phyloP scores from a whole-genome alignment of 768 basidiomycete species.

The Rhodotorula toruloides region DNA sequence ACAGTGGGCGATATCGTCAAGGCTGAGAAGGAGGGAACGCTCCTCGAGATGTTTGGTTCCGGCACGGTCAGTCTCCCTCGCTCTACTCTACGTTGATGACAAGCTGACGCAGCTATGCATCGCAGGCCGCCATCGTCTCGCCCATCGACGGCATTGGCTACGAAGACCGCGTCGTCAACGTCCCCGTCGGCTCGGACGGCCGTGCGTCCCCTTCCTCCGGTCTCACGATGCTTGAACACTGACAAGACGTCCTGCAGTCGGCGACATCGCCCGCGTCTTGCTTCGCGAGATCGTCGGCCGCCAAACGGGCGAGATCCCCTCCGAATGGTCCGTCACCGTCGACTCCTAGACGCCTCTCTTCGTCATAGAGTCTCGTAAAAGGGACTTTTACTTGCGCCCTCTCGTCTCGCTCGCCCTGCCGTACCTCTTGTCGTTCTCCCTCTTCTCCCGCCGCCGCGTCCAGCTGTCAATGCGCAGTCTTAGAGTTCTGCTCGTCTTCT shows the following conservation, averaged over 20 bases:
- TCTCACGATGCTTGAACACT: neutral
- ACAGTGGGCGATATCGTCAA: constrained; percentile 52
- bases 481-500: no score
- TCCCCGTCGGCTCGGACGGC: constrained; percentile 33
- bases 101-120: no score
- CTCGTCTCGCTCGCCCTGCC: neutral
- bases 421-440: neutral
- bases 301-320: constrained; percentile 46
- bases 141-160: constrained; percentile 70
- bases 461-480: no score
- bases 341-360: neutral
- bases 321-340: constrained; percentile 35
- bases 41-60: constrained; percentile 77
- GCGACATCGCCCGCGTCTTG: constrained; percentile 62
- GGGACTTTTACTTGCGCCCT: no score
- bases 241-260: constrained; percentile 42
- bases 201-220: constrained; percentile 9
- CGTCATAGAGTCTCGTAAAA: neutral
- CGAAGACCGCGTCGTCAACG: constrained; percentile 55
- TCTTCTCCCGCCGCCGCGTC: no score
- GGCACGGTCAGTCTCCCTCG: constrained; percentile 52
- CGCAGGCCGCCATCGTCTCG: constrained; percentile 63
- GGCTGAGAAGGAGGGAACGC: constrained; percentile 55
- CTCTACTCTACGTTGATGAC: neutral
- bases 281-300: constrained; percentile 69